These are phyloP conservation scores for Zelopaecilomyces penicillatus DNA, from an alignment of 2,329 filamentous ascomycete genomes.

Conservation along the genomic window DNA sequence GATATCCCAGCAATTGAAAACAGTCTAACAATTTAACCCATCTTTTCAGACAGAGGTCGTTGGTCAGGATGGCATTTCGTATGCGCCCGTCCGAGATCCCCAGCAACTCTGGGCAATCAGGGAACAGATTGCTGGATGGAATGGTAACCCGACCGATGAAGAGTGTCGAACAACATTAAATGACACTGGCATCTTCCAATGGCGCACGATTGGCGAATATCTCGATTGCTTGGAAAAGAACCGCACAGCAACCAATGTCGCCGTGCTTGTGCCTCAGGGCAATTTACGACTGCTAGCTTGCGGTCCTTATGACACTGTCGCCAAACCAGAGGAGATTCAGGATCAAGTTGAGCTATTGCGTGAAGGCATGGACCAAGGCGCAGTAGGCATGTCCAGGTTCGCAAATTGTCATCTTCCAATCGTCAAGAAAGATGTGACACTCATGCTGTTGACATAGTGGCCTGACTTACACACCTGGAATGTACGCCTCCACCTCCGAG, in stretches of 20 bases:
- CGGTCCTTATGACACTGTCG: constrained; percentile 14
- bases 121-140: constrained; percentile 17
- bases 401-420: background rate
- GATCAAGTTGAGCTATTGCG: constrained; percentile 14
- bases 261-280: constrained; percentile 16
- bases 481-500: constrained; percentile 18
- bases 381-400: constrained; percentile 17
- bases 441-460: constrained; percentile 8
- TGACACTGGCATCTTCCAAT: constrained; percentile 13
- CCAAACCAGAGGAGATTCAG: constrained; percentile 11
- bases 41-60: constrained; percentile 14
- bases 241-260: constrained; percentile 16
- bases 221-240: constrained; percentile 15
- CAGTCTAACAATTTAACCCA: background rate
- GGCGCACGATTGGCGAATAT: constrained; percentile 16
- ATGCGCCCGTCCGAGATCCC: constrained; percentile 12
- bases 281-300: constrained; percentile 16
- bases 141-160: constrained; percentile 16
- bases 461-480: constrained; percentile 17
- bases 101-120: constrained; percentile 13
- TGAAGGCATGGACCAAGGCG: constrained; percentile 14
- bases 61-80: constrained; percentile 17
- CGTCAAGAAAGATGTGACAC: background rate
- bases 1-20: no score
- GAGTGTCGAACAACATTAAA: constrained; percentile 12